Evolutionary conservation across 2,329 filamentous ascomycete genomes (phyloP).

Genomic region (Aspergillus texensis): DNA sequence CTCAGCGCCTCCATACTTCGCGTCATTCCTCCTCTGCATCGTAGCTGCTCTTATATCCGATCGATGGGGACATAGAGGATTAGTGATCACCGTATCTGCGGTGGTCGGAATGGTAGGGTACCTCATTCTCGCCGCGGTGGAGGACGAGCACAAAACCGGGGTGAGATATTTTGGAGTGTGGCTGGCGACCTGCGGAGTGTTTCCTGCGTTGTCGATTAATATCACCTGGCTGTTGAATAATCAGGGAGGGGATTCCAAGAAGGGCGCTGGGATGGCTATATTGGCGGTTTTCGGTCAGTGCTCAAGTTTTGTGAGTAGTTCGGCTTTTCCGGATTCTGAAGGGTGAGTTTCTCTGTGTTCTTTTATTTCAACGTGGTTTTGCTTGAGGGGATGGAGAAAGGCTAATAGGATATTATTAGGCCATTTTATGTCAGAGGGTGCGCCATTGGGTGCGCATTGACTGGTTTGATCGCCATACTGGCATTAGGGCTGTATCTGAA

Average conservation of each 20-base stretch:
- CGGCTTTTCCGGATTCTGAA: constrained; percentile 26
- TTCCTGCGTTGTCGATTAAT: constrained; percentile 26
- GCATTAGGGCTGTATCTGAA: constrained; percentile 22
- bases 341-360: constrained; percentile 3
- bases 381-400: background rate
- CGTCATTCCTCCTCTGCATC: constrained; percentile 39
- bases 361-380: background rate
- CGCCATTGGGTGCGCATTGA: constrained; percentile 27
- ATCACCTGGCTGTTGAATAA: constrained; percentile 33
- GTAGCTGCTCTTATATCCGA: constrained; percentile 38
- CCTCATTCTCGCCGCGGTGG: constrained; percentile 31
- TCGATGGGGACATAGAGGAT: constrained; percentile 38
- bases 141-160: constrained; percentile 27
- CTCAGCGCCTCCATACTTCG: constrained; percentile 46
- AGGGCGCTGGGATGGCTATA: constrained; percentile 27
- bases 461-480: constrained; percentile 25
- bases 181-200: constrained; percentile 35
- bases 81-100: constrained; percentile 33
- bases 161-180: constrained; percentile 43
- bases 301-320: constrained; percentile 27
- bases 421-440: constrained; percentile 27
- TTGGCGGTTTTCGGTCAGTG: constrained; percentile 28
- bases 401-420: background rate
- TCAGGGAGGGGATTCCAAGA: constrained; percentile 29
- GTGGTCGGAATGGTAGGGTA: constrained; percentile 38